Evolutionary conservation across 306 rosid genomes (phyloP).

Genomic region (Sechiopsis laciniata): DNA sequence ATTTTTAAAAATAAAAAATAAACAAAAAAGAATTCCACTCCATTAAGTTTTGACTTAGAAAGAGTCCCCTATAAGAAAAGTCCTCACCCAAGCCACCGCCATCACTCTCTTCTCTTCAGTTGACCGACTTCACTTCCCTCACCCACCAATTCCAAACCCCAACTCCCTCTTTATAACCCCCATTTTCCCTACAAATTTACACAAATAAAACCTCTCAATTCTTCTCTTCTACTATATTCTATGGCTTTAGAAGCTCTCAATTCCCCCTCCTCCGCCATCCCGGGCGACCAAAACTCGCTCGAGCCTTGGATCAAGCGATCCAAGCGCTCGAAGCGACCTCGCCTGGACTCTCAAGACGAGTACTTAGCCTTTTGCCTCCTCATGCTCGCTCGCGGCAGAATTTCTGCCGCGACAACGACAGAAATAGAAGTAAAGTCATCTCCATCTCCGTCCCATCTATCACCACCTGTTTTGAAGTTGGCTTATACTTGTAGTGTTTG

Average conservation of each 20-base stretch:
- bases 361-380: constrained; percentile 83
- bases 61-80: neutral
- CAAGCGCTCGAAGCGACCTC: constrained; percentile 75
- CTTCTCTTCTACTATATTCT: neutral
- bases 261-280: constrained; percentile 46
- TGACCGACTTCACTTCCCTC: constrained; percentile 14
- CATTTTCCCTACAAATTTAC: neutral
- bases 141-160: constrained; percentile 1
- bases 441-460: neutral
- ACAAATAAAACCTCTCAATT: neutral
- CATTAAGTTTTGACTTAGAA: constrained; percentile 6
- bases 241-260: constrained; percentile 53
- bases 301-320: constrained; percentile 57
- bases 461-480: neutral
- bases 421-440: neutral
- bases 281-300: constrained; percentile 29
- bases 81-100: neutral
- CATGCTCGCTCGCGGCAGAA: constrained; percentile 79
- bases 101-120: constrained; percentile 24
- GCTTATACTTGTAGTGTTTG: constrained; percentile 74
- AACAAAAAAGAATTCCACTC: neutral
- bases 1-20: neutral
- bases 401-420: neutral
- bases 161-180: constrained; percentile 5
- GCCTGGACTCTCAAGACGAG: constrained; percentile 77